phyloP scores from a whole-genome alignment of 2,329 filamentous ascomycete species.

The Fusarium sp. region DNA sequence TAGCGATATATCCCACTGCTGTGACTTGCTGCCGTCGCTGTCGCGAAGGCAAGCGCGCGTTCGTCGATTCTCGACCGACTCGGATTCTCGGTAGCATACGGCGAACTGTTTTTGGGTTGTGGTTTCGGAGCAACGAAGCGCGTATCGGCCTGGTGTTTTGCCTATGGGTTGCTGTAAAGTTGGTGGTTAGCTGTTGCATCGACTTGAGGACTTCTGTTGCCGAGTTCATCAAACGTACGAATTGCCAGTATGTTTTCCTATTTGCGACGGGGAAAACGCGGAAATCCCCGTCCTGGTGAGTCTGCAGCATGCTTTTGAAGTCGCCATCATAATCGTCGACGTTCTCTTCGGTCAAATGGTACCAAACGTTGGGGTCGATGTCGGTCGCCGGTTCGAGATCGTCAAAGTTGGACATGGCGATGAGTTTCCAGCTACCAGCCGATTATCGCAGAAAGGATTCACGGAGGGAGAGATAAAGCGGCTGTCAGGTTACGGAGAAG shows the following conservation, averaged over 20 bases:
- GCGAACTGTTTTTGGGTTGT: constrained; percentile 50
- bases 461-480: no score
- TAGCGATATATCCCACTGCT: constrained; percentile 52
- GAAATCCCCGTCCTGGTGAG: constrained; percentile 32
- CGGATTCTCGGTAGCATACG: constrained; percentile 43
- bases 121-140: constrained; percentile 47
- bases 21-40: constrained; percentile 46
- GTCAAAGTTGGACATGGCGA: constrained; percentile 23
- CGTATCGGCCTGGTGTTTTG: constrained; percentile 46
- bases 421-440: no score
- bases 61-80: constrained; percentile 45
- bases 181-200: constrained; percentile 29
- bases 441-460: no score
- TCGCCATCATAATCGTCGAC: constrained; percentile 48
- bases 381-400: constrained; percentile 29
- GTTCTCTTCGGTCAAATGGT: constrained; percentile 51
- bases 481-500: no score
- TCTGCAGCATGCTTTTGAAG: constrained; percentile 43
- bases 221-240: neutral
- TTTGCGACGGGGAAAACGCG: constrained; percentile 36
- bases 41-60: constrained; percentile 50
- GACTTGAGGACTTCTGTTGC: neutral
- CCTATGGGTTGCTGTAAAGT: constrained; percentile 50
- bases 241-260: constrained; percentile 15
- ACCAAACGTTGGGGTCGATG: constrained; percentile 54